These are phyloP conservation scores for Colletotrichum sp. DNA, from an alignment of 2,329 filamentous ascomycete species.

Conservation along the genomic window DNA sequence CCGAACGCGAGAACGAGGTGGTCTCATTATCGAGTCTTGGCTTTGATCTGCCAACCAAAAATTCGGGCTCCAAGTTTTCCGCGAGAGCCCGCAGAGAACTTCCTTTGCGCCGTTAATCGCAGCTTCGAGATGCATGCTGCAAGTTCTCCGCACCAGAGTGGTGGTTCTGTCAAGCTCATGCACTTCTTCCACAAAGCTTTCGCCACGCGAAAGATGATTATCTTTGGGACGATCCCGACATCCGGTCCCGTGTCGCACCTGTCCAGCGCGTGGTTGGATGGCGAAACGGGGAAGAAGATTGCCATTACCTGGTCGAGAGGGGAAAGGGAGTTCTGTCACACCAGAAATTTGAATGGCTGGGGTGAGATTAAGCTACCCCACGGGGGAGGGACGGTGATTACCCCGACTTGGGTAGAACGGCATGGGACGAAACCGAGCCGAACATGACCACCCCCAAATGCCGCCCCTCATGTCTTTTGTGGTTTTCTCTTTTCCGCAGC, in stretches of 20 bases:
- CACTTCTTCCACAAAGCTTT: neutral
- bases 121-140: neutral
- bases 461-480: neutral
- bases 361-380: neutral
- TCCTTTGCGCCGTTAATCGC: neutral
- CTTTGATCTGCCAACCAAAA: neutral
- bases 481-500: neutral
- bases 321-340: neutral
- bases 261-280: neutral
- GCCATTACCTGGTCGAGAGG: neutral
- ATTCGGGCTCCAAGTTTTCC: neutral
- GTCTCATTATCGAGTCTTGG: neutral
- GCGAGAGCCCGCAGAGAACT: rapidly evolving
- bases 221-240: neutral
- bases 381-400: constrained; percentile 5
- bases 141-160: neutral
- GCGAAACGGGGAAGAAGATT: neutral
- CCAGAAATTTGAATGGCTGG: constrained; percentile 2
- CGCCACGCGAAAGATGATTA: neutral
- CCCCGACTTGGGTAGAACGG: constrained; percentile 6
- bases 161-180: neutral
- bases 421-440: neutral
- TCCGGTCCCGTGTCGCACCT: neutral
- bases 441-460: neutral
- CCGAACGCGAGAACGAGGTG: neutral